phyloP scores from a whole-genome alignment of 176 grass and related monocot genomes.

The Juncus inflexus region DNA sequence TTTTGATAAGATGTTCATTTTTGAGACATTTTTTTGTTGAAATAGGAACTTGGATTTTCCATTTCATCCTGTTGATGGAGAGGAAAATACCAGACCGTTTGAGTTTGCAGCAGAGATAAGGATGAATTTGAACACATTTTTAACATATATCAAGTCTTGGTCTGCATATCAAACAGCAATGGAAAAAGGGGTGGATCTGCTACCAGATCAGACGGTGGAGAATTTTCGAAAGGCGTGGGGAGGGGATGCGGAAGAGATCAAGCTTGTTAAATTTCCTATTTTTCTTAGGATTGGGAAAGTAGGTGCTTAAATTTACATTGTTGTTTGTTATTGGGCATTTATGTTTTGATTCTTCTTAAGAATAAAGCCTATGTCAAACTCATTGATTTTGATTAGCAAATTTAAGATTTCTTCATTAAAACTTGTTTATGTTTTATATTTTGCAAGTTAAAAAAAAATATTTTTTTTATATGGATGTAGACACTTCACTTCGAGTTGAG shows the following conservation, averaged over 20 bases:
- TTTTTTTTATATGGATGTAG: too few species aligned
- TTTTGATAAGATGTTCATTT: not conserved
- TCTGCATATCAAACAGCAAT: conserved; percentile 86
- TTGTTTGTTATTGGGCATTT: not conserved
- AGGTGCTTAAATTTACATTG: conserved; percentile 5
- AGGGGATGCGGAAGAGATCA: conserved; percentile 29
- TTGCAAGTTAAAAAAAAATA: too few species aligned
- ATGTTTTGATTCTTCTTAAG: not conserved
- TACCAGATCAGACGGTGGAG: conserved; percentile 36
- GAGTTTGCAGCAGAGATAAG: conserved; percentile 47
- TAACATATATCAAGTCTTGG: conserved; percentile 82
- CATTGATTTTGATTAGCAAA: not conserved
- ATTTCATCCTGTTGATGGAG: conserved; percentile 54
- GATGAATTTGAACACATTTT: conserved; percentile 55
- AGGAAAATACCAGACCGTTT: conserved; percentile 49
- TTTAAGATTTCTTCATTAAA: not conserved
- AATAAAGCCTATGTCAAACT: not conserved
- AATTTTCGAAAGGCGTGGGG: conserved; percentile 55
- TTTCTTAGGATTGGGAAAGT: conserved; percentile 78
- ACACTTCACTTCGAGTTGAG: too few species aligned
- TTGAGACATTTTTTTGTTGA: not conserved
- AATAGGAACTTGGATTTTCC: conserved; percentile 48
- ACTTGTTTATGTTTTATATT: not conserved
- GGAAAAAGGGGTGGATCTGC: conserved; percentile 56
- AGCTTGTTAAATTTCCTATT: conserved; percentile 56